Conservation (phyloP, 495 filamentous ascomycete species). For the Penicillium lividum region DNA sequence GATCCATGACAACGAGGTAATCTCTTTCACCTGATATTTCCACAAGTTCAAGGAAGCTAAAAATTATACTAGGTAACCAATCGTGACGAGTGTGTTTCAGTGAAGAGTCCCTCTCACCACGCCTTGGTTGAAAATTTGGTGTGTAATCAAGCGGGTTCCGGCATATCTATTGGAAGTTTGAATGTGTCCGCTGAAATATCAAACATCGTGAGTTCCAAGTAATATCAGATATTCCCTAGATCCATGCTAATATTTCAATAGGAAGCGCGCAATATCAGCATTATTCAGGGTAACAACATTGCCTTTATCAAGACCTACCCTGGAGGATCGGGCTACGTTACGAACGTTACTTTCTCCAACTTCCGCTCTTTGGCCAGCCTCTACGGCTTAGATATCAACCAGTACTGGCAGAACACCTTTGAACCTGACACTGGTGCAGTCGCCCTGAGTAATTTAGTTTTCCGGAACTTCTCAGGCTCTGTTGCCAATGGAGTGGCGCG, state of each 20-base stretch:
- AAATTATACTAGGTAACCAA: slow-evolving; percentile 35
- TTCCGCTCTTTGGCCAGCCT: slow-evolving; percentile 49
- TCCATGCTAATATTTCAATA: slow-evolving; percentile 10
- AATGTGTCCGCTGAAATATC: slow-evolving; percentile 30
- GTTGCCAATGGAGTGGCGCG: slow-evolving; percentile 45
- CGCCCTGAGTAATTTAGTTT: slow-evolving; percentile 41
- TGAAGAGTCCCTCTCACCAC: slow-evolving; percentile 44
- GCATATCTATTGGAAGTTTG: slow-evolving; percentile 48
- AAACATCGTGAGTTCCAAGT: slow-evolving; percentile 26
- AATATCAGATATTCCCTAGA: not conserved
- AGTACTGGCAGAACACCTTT: slow-evolving; percentile 48
- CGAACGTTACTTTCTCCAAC: slow-evolving; percentile 51
- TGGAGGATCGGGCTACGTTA: slow-evolving; percentile 56
- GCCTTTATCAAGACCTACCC: slow-evolving; percentile 58
- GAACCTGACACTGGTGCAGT: slow-evolving; percentile 44
- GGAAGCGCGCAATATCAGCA: slow-evolving; percentile 42
- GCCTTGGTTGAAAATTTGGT: slow-evolving; percentile 51
- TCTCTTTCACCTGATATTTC: not conserved
- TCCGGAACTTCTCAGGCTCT: slow-evolving; percentile 48
- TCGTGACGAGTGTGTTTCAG: slow-evolving; percentile 49
- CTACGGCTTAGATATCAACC: slow-evolving; percentile 50
- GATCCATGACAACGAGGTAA: slow-evolving; percentile 47
- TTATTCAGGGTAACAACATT: slow-evolving; percentile 51
- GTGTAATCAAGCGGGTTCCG: slow-evolving; percentile 51
- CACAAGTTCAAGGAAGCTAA: not conserved